Percentiles rank a stretch among this genome's conserved stretches.
Conservation (phyloP, 176 grass and related monocot genomes). For the Bothriochloa decipiens region DNA sequence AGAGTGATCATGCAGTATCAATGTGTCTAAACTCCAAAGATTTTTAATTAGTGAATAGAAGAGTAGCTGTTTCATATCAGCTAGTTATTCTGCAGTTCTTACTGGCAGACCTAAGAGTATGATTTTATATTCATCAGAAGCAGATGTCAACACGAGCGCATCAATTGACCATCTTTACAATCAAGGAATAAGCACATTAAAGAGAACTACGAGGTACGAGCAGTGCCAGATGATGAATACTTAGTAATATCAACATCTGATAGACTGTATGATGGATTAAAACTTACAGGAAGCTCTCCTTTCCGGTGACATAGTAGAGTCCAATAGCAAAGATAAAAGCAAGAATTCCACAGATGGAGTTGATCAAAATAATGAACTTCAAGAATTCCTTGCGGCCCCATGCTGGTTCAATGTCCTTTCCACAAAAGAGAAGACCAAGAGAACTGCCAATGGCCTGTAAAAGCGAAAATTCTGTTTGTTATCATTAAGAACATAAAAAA, state of each 20-base stretch:
- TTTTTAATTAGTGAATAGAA: background rate
- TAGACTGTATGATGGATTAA: background rate
- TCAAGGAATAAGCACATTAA: background rate
- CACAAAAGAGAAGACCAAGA: constrained; percentile 90
- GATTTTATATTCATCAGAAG: background rate
- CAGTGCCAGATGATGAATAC: background rate
- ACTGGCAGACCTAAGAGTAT: background rate
- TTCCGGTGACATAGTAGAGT: constrained; percentile 87
- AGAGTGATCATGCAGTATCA: background rate
- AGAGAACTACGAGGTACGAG: background rate
- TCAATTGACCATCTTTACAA: background rate
- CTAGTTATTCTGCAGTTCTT: background rate
- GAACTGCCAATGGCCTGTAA: constrained; percentile 88
- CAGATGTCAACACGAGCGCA: background rate
- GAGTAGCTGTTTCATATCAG: background rate
- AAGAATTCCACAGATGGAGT: constrained; percentile 79
- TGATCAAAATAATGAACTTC: constrained; percentile 91
- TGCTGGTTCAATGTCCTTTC: constrained; percentile 85
- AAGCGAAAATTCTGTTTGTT: background rate
- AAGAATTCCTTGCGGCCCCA: constrained; percentile 98
- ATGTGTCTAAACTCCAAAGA: background rate
- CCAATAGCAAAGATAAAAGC: constrained; percentile 82
- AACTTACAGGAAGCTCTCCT: constrained; percentile 98
- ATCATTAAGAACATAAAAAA: too few relatives aligned
- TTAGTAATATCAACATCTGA: background rate